Conservation (phyloP, 257 asterid genomes). For the Salvia miltiorrhiza region DNA sequence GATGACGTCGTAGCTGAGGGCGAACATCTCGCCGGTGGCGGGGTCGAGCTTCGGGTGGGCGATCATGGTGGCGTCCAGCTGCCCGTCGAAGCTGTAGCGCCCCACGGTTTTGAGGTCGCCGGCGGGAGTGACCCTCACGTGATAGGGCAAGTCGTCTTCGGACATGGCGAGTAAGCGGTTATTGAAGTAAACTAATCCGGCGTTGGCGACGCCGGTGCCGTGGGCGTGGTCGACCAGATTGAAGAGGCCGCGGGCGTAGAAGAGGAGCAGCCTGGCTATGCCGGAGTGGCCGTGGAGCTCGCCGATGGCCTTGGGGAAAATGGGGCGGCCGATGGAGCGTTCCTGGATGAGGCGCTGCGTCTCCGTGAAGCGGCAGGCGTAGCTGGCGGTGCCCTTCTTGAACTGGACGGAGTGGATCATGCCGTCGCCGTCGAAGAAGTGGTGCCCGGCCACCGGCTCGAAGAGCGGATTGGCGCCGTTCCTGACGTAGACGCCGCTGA, state of each 20-base stretch:
- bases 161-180: slow-evolving; percentile 86
- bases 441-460: slow-evolving; percentile 93
- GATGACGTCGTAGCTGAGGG: slow-evolving; percentile 85
- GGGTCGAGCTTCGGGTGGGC: slow-evolving; percentile 98
- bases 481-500: slow-evolving; percentile 71
- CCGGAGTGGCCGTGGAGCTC: slow-evolving; percentile 96
- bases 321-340: slow-evolving; percentile 67
- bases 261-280: slow-evolving; percentile 72
- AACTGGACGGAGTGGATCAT: slow-evolving; percentile 89
- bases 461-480: slow-evolving; percentile 94
- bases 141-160: slow-evolving; percentile 92
- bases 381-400: slow-evolving; percentile 60
- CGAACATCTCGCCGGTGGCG: slow-evolving; percentile 77
- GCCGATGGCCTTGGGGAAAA: slow-evolving; percentile 95
- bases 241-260: slow-evolving; percentile 77
- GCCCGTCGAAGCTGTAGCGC: slow-evolving; percentile 54
- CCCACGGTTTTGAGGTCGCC: slow-evolving; percentile 77
- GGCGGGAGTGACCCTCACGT: slow-evolving; percentile 51
- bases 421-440: slow-evolving; percentile 97
- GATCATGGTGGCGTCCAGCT: slow-evolving; percentile 77
- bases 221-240: slow-evolving; percentile 63
- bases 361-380: slow-evolving; percentile 86
- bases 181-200: slow-evolving; percentile 82
- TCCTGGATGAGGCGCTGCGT: slow-evolving; percentile 74
- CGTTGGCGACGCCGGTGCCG: slow-evolving; percentile 96